A percentile compares a stretch with the other conserved stretches of the same genome.
These are phyloP conservation scores for Zalaria obscura DNA, from an alignment of 2,329 filamentous ascomycete genomes.

Conservation along the genomic window DNA sequence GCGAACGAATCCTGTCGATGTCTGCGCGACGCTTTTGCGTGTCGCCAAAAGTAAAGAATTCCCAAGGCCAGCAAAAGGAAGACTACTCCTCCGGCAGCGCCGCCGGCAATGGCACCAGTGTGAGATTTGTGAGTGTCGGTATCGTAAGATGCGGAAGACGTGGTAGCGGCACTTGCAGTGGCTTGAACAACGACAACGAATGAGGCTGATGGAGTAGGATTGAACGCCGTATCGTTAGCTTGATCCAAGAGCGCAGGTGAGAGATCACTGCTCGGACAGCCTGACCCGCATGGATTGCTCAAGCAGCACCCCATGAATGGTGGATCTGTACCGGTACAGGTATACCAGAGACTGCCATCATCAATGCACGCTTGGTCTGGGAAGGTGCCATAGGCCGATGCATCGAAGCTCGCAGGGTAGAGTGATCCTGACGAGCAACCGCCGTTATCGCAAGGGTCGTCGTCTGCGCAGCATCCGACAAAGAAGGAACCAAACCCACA, in stretches of 20 bases:
- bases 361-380: conserved; percentile 1
- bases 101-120: no score
- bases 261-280: conserved; percentile 1
- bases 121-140: no score
- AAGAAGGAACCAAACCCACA: conserved; percentile 3
- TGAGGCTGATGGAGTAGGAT: no score
- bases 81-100: no score
- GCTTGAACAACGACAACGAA: no score
- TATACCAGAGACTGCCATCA: conserved; percentile 1
- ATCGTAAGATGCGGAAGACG: no score
- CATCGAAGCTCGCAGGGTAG: conserved; percentile 3
- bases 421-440: conserved; percentile 1
- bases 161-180: no score
- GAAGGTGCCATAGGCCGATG: conserved; percentile 1
- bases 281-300: conserved; percentile 2
- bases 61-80: no score
- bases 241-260: not conserved
- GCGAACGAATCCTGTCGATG: no score
- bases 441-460: conserved; percentile 3
- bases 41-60: no score
- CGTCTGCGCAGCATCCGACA: conserved; percentile 3
- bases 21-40: no score
- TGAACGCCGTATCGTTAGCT: not conserved
- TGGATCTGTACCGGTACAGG: conserved; percentile 2
- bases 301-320: conserved; percentile 4